Base-by-base conservation (phyloP, 306 rosid species). In the Potentilla sterilis region DNA sequence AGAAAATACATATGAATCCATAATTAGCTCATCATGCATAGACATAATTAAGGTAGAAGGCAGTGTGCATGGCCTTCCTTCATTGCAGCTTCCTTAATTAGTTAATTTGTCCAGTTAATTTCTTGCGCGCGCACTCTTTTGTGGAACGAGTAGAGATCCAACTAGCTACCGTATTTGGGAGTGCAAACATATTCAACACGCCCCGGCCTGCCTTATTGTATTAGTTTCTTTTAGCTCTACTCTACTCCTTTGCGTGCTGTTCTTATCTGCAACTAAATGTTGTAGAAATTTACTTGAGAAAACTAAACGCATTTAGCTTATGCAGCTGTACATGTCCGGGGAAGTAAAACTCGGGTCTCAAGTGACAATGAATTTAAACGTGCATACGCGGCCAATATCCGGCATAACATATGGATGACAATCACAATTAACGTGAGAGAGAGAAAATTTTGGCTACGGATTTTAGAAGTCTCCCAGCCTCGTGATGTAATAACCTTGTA, bases 401-500 rank as follows among this genome's bases (percentile, higher is more conserved):
- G n/a, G n/a, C n/a, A n/a, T n/a, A n/a, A n/a, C n/a, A n/a, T 18
- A 18, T 52, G 4, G 0, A 6, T 0, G 0, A 7, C 1, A 19
- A 52, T 52, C 2, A 19, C 11, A n/a, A n/a, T 18, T 7, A n/a
- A 54, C 28, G 8, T 15, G 11, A 2, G 8, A 54, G 28, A 54
- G 4, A 54, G 4, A 3, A 54, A 54, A 54, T n/a, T 21, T 7
- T 24, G 10, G 4, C 18, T 11, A 32, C 21, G 38, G 10, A 11
- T 13, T 61, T 21, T 32, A 11, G 0, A 18, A 24, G 9, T 2
- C 38, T 2, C 6, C 0, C 18, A 4, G 38, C 40, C 19, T 59
- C 3, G 10, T 12, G 9, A 28, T 24, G n/a, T 59, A 13, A 59
- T 10, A 5, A 59, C 15, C 40, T 4, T 32, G 11, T 6, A 61